These are phyloP conservation scores for Apiotrichum domesticum DNA, from an alignment of 1,284 basidiomycete species.

Conservation along the genomic window DNA sequence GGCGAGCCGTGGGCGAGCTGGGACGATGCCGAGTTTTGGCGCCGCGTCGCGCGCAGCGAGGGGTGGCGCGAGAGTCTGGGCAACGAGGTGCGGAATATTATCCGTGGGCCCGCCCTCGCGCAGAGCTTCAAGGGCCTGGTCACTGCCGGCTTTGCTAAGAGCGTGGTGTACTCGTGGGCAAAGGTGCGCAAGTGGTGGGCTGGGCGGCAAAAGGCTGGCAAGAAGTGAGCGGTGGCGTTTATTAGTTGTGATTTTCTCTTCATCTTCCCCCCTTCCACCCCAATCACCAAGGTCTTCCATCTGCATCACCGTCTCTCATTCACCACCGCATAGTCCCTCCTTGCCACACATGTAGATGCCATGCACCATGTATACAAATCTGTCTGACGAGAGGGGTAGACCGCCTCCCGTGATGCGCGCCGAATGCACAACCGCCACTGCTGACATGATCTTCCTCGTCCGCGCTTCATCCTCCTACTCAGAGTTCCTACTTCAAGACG, in stretches of 20 bases:
- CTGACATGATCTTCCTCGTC: constrained; percentile 53
- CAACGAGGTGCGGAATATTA: constrained; percentile 67
- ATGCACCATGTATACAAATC: constrained; percentile 5
- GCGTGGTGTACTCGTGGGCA: constrained; percentile 63
- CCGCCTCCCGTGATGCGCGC: too few relatives aligned
- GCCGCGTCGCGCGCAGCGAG: constrained; percentile 60
- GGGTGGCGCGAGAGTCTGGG: constrained; percentile 56
- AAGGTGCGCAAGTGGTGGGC: constrained; percentile 81
- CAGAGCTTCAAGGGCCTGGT: constrained; percentile 81
- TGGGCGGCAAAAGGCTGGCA: constrained; percentile 15
- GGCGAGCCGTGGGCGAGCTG: constrained; percentile 1
- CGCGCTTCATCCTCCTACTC: too few relatives aligned
- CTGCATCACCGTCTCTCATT: background rate
- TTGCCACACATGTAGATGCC: constrained; percentile 1
- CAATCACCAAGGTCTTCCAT: background rate
- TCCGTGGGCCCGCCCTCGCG: constrained; percentile 71
- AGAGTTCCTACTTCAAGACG: constrained; percentile 50
- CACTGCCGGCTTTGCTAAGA: constrained; percentile 74
- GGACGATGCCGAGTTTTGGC: constrained; percentile 71
- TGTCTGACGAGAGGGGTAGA: background rate
- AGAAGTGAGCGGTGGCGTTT: background rate
- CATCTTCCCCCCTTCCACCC: background rate
- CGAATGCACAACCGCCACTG: too few relatives aligned
- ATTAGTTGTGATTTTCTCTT: background rate
- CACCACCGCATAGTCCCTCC: background rate